These are phyloP conservation scores for Candida succiphila DNA, from an alignment of 805 yeast genomes.

Conservation along the genomic window DNA sequence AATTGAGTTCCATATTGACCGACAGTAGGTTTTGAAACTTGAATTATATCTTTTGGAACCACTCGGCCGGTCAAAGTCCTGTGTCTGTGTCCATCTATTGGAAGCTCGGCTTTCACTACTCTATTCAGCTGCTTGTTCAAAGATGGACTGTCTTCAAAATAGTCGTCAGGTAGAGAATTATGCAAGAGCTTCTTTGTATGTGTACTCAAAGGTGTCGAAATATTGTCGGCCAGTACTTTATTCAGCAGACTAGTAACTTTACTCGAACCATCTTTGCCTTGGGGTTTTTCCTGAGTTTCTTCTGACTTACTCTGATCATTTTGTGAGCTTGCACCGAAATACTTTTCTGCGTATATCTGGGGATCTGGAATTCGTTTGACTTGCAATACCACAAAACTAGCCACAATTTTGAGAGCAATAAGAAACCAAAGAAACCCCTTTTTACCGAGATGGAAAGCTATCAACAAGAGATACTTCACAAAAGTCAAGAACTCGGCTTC, in stretches of 20 bases:
- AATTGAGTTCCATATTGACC: conserved; percentile 20
- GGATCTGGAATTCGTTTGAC: conserved; percentile 18
- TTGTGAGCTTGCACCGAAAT: not conserved
- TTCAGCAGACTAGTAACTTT: conserved; percentile 7
- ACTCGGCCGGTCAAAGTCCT: not conserved
- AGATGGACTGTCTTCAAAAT: conserved; percentile 8
- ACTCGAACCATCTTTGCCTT: conserved; percentile 1
- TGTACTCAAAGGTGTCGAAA: conserved; percentile 11
- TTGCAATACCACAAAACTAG: conserved; percentile 6
- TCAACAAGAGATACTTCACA: conserved; percentile 10
- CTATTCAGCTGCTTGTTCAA: conserved; percentile 1
- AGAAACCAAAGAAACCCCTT: conserved; percentile 16
- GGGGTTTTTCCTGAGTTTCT: not conserved
- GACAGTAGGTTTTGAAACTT: not conserved
- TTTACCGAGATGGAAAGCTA: conserved; percentile 11
- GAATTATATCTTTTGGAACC: not conserved
- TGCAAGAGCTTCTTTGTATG: not conserved
- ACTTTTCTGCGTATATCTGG: conserved; percentile 3
- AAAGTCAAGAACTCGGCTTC: conserved; percentile 7
- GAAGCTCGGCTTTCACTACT: not conserved
- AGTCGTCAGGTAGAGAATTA: not conserved
- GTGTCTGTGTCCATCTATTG: no score
- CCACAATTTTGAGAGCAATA: conserved; percentile 9
- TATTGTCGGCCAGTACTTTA: conserved; percentile 10
- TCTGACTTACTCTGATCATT: not conserved